Conservation (phyloP, 164 flowering plant genomes). For the Vitis amurensis region DNA sequence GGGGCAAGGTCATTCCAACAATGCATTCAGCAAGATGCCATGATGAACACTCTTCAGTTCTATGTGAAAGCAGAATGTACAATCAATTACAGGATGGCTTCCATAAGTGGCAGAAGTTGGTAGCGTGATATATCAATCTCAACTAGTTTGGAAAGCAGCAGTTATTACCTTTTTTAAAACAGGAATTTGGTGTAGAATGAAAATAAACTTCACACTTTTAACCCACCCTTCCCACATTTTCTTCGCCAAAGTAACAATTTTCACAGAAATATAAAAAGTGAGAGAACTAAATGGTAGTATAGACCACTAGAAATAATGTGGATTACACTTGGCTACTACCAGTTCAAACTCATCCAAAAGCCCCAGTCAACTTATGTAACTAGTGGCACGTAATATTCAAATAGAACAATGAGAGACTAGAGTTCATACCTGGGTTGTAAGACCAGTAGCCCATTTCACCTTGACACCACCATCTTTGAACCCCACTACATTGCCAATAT, state of each 20-base stretch:
- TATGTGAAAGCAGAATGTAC: not conserved
- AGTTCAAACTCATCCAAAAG: not conserved
- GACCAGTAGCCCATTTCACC: constrained; percentile 88
- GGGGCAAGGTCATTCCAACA: constrained; percentile 11
- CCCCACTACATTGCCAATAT: constrained; percentile 68
- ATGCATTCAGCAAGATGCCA: constrained; percentile 1
- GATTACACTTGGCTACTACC: not conserved
- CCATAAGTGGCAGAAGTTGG: not conserved
- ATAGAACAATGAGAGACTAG: constrained; percentile 9
- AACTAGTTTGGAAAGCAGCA: not conserved
- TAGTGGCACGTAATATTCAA: not conserved
- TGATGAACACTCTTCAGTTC: not conserved
- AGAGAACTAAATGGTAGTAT: too few species aligned
- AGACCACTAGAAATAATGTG: not conserved
- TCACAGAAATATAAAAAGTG: too few species aligned
- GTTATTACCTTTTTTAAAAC: not conserved
- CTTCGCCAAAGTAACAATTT: too few species aligned
- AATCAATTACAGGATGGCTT: not conserved
- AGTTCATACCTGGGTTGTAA: constrained; percentile 55
- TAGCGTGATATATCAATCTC: not conserved
- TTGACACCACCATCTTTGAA: constrained; percentile 57
- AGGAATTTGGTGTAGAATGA: not conserved
- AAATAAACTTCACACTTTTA: too few species aligned
- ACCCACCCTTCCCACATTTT: too few species aligned
- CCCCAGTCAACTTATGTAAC: not conserved